phyloP scores from a whole-genome alignment of 2,329 filamentous ascomycete species.

The Colletotrichum sidae region DNA sequence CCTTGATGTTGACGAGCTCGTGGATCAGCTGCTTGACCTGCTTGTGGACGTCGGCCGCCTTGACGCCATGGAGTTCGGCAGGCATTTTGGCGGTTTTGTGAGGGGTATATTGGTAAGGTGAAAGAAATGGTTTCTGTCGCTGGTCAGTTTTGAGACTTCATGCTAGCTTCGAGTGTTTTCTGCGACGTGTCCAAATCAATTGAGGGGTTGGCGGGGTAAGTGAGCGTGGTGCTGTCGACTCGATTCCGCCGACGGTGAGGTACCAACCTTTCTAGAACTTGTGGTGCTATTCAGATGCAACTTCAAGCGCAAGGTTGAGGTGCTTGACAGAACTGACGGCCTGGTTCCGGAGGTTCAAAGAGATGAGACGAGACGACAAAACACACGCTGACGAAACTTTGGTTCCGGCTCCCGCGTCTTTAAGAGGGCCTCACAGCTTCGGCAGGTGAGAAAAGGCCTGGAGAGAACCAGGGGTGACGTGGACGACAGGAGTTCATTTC shows the following conservation, averaged over 20 bases:
- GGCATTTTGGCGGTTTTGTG: constrained; percentile 47
- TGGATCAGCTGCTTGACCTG: constrained; percentile 76
- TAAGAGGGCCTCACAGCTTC: neutral
- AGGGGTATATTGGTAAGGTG: neutral
- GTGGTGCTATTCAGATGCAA: neutral
- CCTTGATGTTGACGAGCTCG: constrained; percentile 82
- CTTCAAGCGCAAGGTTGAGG: neutral
- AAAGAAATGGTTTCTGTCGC: neutral
- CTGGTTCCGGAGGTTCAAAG: neutral
- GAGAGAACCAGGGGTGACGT: constrained; percentile 6
- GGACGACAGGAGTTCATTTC: constrained; percentile 8
- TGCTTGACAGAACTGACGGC: neutral
- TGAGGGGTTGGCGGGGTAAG: no score
- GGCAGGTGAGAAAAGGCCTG: neutral
- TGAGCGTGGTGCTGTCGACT: no score
- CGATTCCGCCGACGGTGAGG: no score
- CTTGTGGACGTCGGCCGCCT: constrained; percentile 59
- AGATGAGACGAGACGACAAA: no score
- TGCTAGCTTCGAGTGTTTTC: no score
- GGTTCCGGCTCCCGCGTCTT: neutral
- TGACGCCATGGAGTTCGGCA: constrained; percentile 57
- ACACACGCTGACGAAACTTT: neutral
- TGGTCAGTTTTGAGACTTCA: no score
- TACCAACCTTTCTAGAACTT: neutral
- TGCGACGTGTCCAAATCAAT: no score